Base-by-base conservation (phyloP, 2,329 filamentous ascomycete species). In the Fusarium subglutinans region DNA sequence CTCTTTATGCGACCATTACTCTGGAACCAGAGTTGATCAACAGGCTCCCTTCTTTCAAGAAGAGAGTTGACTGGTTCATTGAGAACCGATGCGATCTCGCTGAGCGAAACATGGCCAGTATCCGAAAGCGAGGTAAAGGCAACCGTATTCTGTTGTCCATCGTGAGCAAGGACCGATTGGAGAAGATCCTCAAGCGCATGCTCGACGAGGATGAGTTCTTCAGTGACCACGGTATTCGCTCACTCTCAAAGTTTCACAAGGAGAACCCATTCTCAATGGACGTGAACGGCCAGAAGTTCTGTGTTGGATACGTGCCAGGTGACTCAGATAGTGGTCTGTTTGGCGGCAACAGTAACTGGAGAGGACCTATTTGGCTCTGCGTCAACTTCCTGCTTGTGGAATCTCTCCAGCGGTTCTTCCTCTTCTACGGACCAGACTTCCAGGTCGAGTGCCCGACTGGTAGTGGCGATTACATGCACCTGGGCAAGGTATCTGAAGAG, bases 341-440 rank as follows among this genome's bases (percentile, higher is more conserved):
- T 79, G 96, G 96, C 60, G 96, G 96, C 75, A 98, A 98, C 88
- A 98, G 95, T 82, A 98, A 98, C 83, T 98, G 96, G 96, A 91
- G 96, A 84, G 96, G 93, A 2, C 96, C 96, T 0, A 96, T 98
- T 77, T 98, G 96, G 96, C 88, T 98, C 55, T 96, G 94, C 72
- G 95, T 98, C 84, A 98, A 98, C 84, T 98, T 98, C 84, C 85
- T 98, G 60, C 89, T 98, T 20, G 93, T 98, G 45, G 96, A 98
- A 82, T 96, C 95, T 12, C 89, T 98, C n/a, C 93, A 98, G 78
- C 90, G 96, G 38, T 98, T 97, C 86, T 97, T 94, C 85, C 92
- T 98, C 84, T 98, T 98, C 86, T 98, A 98, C 80, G 96, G 96
- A 69, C 93, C 93, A 67, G 89, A 91, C 22, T 90, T 98, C 79